phyloP scores from a whole-genome alignment of 176 grass and related monocot genomes.

The Aechmea fasciata region DNA sequence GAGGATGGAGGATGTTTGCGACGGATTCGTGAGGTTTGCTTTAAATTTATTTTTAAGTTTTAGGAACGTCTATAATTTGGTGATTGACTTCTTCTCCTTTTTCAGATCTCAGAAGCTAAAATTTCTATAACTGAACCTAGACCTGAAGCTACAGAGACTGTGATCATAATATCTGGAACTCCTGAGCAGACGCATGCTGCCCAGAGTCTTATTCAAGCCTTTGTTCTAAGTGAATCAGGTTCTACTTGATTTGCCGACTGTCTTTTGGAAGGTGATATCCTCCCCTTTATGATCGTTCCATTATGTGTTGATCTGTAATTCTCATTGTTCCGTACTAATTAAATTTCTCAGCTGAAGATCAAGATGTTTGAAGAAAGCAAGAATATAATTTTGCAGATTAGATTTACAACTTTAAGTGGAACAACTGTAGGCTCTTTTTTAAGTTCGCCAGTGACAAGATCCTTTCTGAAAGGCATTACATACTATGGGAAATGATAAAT shows the following conservation, averaged over 20 bases:
- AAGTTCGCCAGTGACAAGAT: no score
- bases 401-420: no score
- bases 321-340: no score
- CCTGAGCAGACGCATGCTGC: slow-evolving; percentile 88
- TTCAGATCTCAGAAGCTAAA: slow-evolving; percentile 94
- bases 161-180: slow-evolving; percentile 59
- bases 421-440: no score
- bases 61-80: slow-evolving; percentile 15
- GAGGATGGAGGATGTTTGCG: slow-evolving; percentile 88
- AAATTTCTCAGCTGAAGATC: no score
- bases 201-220: slow-evolving; percentile 88
- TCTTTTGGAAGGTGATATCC: slow-evolving; percentile 26
- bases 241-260: slow-evolving; percentile 15
- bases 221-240: slow-evolving; percentile 74
- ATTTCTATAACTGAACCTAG: slow-evolving; percentile 67
- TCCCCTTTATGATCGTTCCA: not conserved
- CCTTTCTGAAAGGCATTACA: no score
- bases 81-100: slow-evolving; percentile 4
- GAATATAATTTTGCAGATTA: no score
- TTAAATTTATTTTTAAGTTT: slow-evolving; percentile 3
- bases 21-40: slow-evolving; percentile 58
- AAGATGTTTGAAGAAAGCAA: no score
- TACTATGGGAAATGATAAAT: no score
- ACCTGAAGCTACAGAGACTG: slow-evolving; percentile 51
- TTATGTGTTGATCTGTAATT: no score